Percentiles rank a stretch among this genome's conserved stretches.
phyloP scores from a whole-genome alignment of 352 stramenopile genomes.

The Phytophthora sojae region DNA sequence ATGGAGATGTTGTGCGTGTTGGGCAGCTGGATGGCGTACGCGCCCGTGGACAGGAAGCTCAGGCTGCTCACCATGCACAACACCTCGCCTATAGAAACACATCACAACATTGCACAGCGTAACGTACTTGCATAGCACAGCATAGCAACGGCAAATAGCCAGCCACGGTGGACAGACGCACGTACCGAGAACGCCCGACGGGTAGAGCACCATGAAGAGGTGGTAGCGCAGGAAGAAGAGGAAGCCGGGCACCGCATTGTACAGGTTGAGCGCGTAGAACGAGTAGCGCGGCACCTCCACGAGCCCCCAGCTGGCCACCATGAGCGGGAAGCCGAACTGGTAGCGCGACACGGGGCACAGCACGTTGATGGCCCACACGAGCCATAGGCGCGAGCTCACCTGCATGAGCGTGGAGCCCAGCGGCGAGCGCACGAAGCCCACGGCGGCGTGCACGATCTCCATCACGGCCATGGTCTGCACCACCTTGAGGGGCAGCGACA shows the following conservation, averaged over 20 bases:
- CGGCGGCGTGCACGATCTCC: slow-evolving; percentile 96
- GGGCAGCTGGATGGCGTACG: slow-evolving; percentile 75
- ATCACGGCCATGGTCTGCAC: slow-evolving; percentile 96
- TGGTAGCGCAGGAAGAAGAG: slow-evolving; percentile 98
- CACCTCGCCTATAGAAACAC: slow-evolving; percentile 56
- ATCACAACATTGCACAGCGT: slow-evolving; percentile 6
- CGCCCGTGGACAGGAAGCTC: slow-evolving; percentile 59
- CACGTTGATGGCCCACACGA: slow-evolving; percentile 96
- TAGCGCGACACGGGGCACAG: slow-evolving; percentile 77
- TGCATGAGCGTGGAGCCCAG: slow-evolving; percentile 94
- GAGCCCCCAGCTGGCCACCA: slow-evolving; percentile 89
- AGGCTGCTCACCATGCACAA: slow-evolving; percentile 82
- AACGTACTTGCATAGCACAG: slow-evolving; percentile 17
- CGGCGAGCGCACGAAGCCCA: slow-evolving; percentile 96
- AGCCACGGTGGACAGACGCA: slow-evolving; percentile 20
- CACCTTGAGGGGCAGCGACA: slow-evolving; percentile 70
- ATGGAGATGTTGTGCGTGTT: slow-evolving; percentile 83
- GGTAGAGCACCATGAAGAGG: slow-evolving; percentile 98
- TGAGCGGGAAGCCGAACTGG: slow-evolving; percentile 89
- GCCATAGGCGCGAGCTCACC: slow-evolving; percentile 91
- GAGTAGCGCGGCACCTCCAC: slow-evolving; percentile 97
- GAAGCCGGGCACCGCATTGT: slow-evolving; percentile 93
- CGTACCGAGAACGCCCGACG: slow-evolving; percentile 95
- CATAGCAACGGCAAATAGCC: slow-evolving; percentile 1
- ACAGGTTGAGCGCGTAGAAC: slow-evolving; percentile 97